A percentile compares a stretch with the other conserved stretches of the same genome.
Evolutionary conservation across 2,329 filamentous ascomycete species (phyloP).

Genomic region (Aspergillus latus): DNA sequence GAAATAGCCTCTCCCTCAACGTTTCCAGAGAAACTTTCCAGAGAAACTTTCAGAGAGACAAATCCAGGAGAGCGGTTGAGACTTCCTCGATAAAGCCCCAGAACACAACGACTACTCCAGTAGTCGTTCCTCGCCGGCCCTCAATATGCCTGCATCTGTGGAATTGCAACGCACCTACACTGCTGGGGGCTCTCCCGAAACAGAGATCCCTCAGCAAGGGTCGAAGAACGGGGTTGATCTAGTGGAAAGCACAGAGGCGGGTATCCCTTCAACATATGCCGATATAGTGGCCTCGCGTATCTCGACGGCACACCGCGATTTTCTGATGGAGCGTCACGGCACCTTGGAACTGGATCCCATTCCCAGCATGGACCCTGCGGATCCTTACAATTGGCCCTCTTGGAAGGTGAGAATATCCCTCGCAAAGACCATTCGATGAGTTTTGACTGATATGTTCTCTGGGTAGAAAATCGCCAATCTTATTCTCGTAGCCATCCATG

Average conservation of each 20-base stretch:
- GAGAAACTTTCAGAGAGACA: background rate
- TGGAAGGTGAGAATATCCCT: conserved; percentile 2
- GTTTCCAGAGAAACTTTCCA: too few relatives aligned
- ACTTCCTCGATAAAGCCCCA: background rate
- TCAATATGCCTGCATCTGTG: conserved; percentile 26
- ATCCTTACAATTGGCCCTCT: conserved; percentile 14
- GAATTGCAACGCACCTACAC: conserved; percentile 28
- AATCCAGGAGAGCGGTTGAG: background rate
- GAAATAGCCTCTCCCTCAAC: too few relatives aligned
- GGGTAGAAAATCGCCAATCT: conserved; percentile 52
- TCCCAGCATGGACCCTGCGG: conserved; percentile 15
- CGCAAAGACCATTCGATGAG: too few relatives aligned
- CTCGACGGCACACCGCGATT: conserved; percentile 37
- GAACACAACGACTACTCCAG: background rate
- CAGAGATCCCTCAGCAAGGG: conserved; percentile 7
- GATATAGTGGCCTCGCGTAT: conserved; percentile 30
- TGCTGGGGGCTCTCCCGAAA: conserved; percentile 8
- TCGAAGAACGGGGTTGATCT: conserved; percentile 30
- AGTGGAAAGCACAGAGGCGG: conserved; percentile 31
- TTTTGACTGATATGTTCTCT: background rate
- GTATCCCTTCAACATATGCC: conserved; percentile 25
- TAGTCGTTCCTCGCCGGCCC: background rate
- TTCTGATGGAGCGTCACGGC: conserved; percentile 44
- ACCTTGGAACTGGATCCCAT: conserved; percentile 13
- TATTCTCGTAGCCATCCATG: conserved; percentile 56